Conservation (phyloP, 2,329 filamentous ascomycete genomes). For the Penicillium vulpinum region DNA sequence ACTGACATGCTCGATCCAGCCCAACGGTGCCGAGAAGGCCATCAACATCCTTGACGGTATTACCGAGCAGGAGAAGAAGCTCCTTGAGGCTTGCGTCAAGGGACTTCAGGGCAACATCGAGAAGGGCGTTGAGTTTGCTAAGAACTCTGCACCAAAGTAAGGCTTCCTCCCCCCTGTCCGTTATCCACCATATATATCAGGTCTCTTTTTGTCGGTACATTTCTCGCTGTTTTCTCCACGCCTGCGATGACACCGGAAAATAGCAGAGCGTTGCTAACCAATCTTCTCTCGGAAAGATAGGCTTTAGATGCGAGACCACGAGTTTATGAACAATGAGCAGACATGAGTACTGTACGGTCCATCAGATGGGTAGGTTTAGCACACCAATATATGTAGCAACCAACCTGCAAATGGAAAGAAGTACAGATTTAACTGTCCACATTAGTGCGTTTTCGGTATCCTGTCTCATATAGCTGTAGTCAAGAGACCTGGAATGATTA, state of each 20-base stretch:
- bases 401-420: constrained; percentile 20
- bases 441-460: background rate
- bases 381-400: constrained; percentile 20
- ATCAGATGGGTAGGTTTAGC: constrained; percentile 12
- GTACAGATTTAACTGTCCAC: constrained; percentile 8
- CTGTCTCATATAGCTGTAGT: constrained; percentile 2
- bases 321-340: constrained; percentile 29
- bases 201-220: constrained; percentile 9
- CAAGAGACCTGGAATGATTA: background rate
- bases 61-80: constrained; percentile 84
- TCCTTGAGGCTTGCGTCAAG: constrained; percentile 72
- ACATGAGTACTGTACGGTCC: constrained; percentile 18
- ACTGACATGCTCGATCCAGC: constrained; percentile 53
- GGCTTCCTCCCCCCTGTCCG: constrained; percentile 38
- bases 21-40: constrained; percentile 81
- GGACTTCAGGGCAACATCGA: constrained; percentile 89
- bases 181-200: constrained; percentile 10
- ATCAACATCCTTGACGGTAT: constrained; percentile 74
- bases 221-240: constrained; percentile 7
- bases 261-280: constrained; percentile 39
- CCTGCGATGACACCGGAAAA: constrained; percentile 14
- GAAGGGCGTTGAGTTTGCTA: constrained; percentile 88
- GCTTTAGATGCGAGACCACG: constrained; percentile 41
- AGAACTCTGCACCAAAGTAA: constrained; percentile 89
- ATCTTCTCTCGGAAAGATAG: constrained; percentile 44